Percentiles rank a stretch among this genome's conserved stretches.
These are phyloP conservation scores for Tilletia setariae DNA, from an alignment of 1,284 basidiomycete species.

Conservation along the genomic window DNA sequence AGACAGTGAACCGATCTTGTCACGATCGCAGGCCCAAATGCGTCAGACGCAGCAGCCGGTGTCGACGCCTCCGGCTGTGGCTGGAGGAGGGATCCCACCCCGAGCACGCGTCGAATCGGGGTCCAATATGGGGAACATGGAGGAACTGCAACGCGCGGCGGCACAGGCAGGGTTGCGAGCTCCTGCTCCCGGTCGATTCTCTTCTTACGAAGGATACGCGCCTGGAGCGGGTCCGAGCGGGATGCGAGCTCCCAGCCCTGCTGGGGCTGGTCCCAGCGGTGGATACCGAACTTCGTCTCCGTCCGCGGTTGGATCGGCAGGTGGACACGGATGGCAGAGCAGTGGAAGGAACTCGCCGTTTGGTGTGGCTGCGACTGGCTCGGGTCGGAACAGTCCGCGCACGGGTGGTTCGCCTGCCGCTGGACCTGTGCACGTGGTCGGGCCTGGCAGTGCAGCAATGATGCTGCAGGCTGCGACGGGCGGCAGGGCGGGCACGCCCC, in stretches of 20 bases:
- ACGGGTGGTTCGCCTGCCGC: neutral
- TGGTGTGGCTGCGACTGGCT: neutral
- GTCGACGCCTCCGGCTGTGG: neutral
- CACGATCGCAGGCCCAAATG: neutral
- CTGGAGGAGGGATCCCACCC: neutral
- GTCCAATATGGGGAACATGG: neutral
- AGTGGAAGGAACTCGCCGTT: neutral
- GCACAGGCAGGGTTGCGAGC: neutral
- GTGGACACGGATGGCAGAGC: neutral
- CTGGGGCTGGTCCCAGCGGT: neutral
- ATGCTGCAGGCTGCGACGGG: conserved; percentile 7
- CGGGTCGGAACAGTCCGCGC: conserved; percentile 7
- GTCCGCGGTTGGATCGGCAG: too few relatives aligned
- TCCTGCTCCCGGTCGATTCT: neutral
- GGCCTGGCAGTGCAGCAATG: conserved; percentile 7
- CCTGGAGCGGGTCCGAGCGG: neutral
- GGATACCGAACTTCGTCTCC: neutral
- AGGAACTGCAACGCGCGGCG: neutral
- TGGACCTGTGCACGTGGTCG: neutral
- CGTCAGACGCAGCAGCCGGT: neutral
- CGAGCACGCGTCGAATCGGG: neutral
- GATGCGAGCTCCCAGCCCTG: neutral
- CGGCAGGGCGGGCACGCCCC: neutral
- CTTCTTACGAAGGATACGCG: neutral
- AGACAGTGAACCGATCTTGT: neutral